Evolutionary conservation across 31 red algal genomes (phyloP), one percentile per base, ranked within the genome.

Genomic region (Bonnemaisonia californica): DNA sequence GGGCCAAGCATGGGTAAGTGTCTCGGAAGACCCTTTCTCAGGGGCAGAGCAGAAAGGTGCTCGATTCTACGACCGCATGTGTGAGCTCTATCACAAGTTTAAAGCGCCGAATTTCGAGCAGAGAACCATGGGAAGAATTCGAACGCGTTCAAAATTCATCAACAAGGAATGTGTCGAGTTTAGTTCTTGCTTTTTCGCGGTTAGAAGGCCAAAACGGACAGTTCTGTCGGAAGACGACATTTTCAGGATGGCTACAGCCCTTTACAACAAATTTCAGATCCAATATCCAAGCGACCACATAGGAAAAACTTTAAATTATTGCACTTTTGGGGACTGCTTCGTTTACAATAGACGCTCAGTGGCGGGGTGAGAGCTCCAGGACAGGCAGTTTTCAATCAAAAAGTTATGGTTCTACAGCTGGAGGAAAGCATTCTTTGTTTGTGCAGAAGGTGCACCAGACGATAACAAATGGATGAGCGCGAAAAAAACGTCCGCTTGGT

Each of bases 21-120:
- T 16, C 3, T 75, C 23, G n/a, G 71, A 75, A 54, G 41, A 75
- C 71, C 22, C 71, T 45, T 54, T 75, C 54, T 36, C 54, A 54
- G 71, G 71, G 40, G 4, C 71, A 7, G 71, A 75, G 37, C 71
- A 75, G 71, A 75, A 75, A 4, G 27, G 28, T 27, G 22, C 19
- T n/a, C 19, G 3, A 8, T 75, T 54, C 37, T 54, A 54, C 38
- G 24, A 45, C 21, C 26, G 3, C 3, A 54, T 75, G 24, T 24
- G 40, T 3, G 41, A 54, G n/a, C n/a, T 75, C 13, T 75, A 48
- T 35, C 12, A 65, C 61, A 41, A 75, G 37, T 75, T 55, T 9
- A 75, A 75, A 22, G 40, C 71, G 23, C 26, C 40, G 54, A 48
- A 41, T 5, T 28, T 19, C 9, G 71, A 55, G 41, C 28, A 75